Evolutionary conservation across 176 grass and related monocot genomes (phyloP), one percentile per base, ranked within the genome.

Genomic region (bread wheat (Triticum aestivum)): DNA sequence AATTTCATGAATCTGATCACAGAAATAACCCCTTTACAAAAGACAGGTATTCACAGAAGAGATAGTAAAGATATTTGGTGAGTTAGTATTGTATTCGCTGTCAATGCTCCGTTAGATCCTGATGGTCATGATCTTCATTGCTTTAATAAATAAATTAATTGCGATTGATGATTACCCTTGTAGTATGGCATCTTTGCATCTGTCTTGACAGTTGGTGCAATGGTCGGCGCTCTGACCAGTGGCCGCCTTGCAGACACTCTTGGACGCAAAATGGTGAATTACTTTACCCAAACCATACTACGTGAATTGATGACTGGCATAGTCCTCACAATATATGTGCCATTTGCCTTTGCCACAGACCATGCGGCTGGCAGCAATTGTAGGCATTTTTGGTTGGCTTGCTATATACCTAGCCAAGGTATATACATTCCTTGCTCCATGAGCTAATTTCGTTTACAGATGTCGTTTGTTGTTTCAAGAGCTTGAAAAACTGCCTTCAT

Each of bases 161-260:
- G 12, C 54, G 20, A 47, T 37, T 37, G 18, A 72, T 85, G 37
- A 20, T 70, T 69, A 37, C 74, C 24, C n/a, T 93, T 92, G 78
- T 68, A 96, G 91, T 96, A 91, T 38, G 88, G 87, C 27, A 6
- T 91, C 68, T 96, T 96, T 71, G 94, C 80, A 77, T 93, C 91
- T 45, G 86, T 96, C 67, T 84, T 96, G 85, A 82, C 94, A n/a
- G 88, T 96, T 82, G 94, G 94, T 32, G 94, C 94, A 26, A 96
- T 96, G 91, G n/a, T 90, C 79, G 94, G 91, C 4, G 91, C 94
- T n/a, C 62, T 96, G 23, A 89, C 91, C 54, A 90, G 94, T 23
- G 91, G 91, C 8, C 34, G 32, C 34, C 35, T 91, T 44, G 84
- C 91, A 39, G 94, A 96, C 82, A 81, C 67, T 74, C 58, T 91